A percentile compares a stretch with the other conserved stretches of the same genome.
Evolutionary conservation across 1,139 yeast genomes (phyloP).

Genomic region (Candida sanyaensis): DNA sequence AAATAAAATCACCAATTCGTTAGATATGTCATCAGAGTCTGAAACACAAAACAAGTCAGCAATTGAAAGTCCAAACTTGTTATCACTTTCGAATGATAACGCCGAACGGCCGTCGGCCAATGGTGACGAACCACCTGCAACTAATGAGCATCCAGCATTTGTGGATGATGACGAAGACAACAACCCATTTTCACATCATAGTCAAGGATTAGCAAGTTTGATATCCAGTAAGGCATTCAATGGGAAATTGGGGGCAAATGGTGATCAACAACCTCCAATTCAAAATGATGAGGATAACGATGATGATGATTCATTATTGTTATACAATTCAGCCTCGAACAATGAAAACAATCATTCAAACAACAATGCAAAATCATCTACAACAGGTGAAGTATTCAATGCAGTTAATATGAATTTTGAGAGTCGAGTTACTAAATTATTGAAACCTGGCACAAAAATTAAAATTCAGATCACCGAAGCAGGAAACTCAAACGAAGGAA

Average conservation of each 20-base stretch:
- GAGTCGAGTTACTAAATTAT: conserved; percentile 38
- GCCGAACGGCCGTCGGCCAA: background rate
- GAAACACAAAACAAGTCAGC: background rate
- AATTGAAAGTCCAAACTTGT: background rate
- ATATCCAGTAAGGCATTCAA: conserved; percentile 16
- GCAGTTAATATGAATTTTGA: conserved; percentile 38
- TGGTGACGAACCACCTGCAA: background rate
- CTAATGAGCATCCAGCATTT: conserved; percentile 5
- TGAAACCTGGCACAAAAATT: conserved; percentile 33
- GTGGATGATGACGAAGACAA: conserved; percentile 47
- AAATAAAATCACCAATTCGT: background rate
- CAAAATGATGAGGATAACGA: conserved; percentile 8
- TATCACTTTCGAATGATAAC: background rate
- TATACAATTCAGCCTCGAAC: conserved; percentile 22
- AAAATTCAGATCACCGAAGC: conserved; percentile 69
- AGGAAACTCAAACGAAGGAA: conserved; percentile 73
- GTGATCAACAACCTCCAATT: background rate
- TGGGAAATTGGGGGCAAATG: conserved; percentile 10
- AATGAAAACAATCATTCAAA: conserved; percentile 9
- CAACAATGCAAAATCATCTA: conserved; percentile 2
- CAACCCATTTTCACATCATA: conserved; percentile 45
- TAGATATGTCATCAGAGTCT: background rate
- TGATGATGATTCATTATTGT: conserved; percentile 29
- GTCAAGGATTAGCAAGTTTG: conserved; percentile 32
- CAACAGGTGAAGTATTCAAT: conserved; percentile 21